A percentile compares a stretch with the other conserved stretches of the same genome.
Conservation (phyloP, 805 yeast species). For the Kluyveromyces wickerhamii region DNA sequence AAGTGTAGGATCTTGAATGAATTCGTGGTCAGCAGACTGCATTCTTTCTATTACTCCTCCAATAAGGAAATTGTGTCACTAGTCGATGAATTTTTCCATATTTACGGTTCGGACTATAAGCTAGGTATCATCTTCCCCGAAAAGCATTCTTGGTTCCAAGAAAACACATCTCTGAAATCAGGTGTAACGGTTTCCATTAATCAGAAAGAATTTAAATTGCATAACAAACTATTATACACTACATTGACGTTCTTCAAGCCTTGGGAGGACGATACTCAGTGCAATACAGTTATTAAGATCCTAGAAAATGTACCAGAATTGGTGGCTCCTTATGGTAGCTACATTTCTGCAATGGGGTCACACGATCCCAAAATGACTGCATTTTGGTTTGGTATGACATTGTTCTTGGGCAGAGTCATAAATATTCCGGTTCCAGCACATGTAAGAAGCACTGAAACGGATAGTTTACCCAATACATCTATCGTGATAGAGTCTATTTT, state of each 20-base stretch:
- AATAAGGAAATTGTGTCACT: constrained; percentile 31
- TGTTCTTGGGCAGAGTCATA: constrained; percentile 53
- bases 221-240: constrained; percentile 61
- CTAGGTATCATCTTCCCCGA: constrained; percentile 39
- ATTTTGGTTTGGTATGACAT: constrained; percentile 73
- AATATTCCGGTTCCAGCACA: constrained; percentile 45
- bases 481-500: constrained; percentile 48
- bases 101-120: constrained; percentile 41
- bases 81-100: constrained; percentile 40
- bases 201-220: constrained; percentile 45
- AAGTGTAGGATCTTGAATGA: constrained; percentile 77
- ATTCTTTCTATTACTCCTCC: constrained; percentile 40
- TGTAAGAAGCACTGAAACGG: constrained; percentile 22
- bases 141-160: constrained; percentile 45
- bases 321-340: constrained; percentile 58
- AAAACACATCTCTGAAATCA: constrained; percentile 16
- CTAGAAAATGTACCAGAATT: constrained; percentile 57
- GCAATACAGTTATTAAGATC: constrained; percentile 44
- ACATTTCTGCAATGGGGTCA: constrained; percentile 54
- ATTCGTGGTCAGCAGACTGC: constrained; percentile 52
- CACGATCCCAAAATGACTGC: constrained; percentile 76
- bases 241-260: constrained; percentile 65
- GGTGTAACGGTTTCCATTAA: constrained; percentile 43
- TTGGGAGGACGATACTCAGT: constrained; percentile 65
- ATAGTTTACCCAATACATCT: constrained; percentile 29